These are phyloP conservation scores for Syncephalis fuscata DNA, from an alignment of 371 early-diverging fungal genomes.

Conservation along the genomic window DNA sequence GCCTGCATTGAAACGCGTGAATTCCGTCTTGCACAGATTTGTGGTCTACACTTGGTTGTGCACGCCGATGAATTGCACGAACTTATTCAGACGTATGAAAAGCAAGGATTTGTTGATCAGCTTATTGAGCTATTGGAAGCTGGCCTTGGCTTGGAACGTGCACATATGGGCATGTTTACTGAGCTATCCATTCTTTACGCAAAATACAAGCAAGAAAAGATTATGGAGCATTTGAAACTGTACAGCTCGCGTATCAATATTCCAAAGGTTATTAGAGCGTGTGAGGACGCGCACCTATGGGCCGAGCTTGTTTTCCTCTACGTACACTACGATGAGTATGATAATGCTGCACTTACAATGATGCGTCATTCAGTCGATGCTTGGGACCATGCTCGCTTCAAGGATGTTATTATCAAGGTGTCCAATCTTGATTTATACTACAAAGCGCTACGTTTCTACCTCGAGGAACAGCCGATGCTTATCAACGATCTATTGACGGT, in stretches of 20 bases:
- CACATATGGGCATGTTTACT: slow-evolving; percentile 99
- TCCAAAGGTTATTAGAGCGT: slow-evolving; percentile 92
- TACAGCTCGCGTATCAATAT: slow-evolving; percentile 95
- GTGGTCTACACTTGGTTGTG: slow-evolving; percentile 87
- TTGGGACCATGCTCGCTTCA: slow-evolving; percentile 91
- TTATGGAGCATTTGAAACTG: slow-evolving; percentile 92
- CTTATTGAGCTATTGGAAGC: slow-evolving; percentile 78
- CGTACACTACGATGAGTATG: slow-evolving; percentile 94
- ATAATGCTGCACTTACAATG: slow-evolving; percentile 88
- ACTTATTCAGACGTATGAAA: slow-evolving; percentile 73
- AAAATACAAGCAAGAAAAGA: slow-evolving; percentile 80
- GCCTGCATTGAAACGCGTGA: slow-evolving; percentile 87
- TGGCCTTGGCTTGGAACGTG: slow-evolving; percentile 87
- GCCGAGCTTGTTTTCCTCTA: slow-evolving; percentile 91
- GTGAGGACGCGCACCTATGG: slow-evolving; percentile 89
- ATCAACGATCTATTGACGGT: slow-evolving; percentile 80
- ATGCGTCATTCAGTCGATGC: slow-evolving; percentile 85
- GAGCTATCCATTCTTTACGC: slow-evolving; percentile 91
- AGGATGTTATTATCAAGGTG: slow-evolving; percentile 90
- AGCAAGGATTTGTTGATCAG: slow-evolving; percentile 77
- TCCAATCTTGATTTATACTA: slow-evolving; percentile 91
- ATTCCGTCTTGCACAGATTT: slow-evolving; percentile 93
- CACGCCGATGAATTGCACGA: slow-evolving; percentile 93
- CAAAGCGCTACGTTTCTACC: slow-evolving; percentile 90
- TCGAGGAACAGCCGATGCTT: slow-evolving; percentile 85